These are phyloP conservation scores for Musa acuminata DNA, from an alignment of 176 grass and related monocot species.

Conservation along the genomic window DNA sequence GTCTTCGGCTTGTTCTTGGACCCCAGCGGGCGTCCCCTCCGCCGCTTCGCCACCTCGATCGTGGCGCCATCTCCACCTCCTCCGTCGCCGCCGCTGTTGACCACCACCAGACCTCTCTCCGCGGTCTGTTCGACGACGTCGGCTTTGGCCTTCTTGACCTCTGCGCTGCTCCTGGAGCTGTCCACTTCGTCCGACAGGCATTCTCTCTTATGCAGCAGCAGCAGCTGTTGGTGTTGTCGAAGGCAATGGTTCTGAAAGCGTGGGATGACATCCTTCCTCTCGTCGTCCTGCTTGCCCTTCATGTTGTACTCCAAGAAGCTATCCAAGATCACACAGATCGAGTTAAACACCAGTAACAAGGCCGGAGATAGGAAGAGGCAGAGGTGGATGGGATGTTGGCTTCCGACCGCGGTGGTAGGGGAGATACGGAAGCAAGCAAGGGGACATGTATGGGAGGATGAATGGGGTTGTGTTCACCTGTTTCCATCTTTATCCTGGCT, in stretches of 20 bases:
- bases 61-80: constrained; percentile 45
- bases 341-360: neutral
- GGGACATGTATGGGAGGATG: too few relatives aligned
- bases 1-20: constrained; percentile 97
- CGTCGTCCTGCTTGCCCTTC: constrained; percentile 50
- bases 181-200: constrained; percentile 77
- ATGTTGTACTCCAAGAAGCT: constrained; percentile 14
- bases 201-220: constrained; percentile 42
- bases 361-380: neutral
- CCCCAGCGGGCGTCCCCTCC: constrained; percentile 62
- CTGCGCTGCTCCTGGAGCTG: constrained; percentile 27
- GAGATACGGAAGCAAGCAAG: too few relatives aligned
- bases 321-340: neutral
- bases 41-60: constrained; percentile 63
- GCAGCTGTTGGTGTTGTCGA: neutral
- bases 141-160: constrained; percentile 36
- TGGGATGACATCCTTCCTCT: constrained; percentile 7
- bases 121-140: neutral
- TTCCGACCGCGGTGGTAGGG: too few relatives aligned
- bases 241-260: neutral
- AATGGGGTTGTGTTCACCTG: too few relatives aligned
- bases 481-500: too few relatives aligned
- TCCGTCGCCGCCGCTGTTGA: neutral
- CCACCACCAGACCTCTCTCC: constrained; percentile 14
- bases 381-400: neutral